Conservation (phyloP, 306 rosid species). For the Hylodesmum podocarpum region DNA sequence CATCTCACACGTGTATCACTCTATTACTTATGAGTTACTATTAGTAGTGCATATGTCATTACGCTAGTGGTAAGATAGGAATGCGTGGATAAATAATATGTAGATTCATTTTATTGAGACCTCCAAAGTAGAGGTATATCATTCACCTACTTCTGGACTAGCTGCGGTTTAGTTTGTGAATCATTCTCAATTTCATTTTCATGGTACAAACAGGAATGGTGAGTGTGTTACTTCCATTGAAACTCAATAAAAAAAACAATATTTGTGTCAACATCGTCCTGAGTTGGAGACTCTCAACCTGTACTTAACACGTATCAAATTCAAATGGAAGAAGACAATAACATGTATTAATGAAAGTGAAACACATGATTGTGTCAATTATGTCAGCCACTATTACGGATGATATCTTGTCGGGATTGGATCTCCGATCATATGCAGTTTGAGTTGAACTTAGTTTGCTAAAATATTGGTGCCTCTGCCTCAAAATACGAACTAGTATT, state of each 20-base stretch:
- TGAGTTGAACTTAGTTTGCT: background rate
- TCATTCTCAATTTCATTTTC: slow-evolving; percentile 36
- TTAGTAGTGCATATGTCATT: background rate
- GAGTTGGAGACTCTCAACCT: slow-evolving; percentile 11
- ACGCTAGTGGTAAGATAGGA: background rate
- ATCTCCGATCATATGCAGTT: slow-evolving; percentile 10
- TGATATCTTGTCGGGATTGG: slow-evolving; percentile 4
- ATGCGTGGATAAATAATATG: background rate
- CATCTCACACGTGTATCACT: background rate
- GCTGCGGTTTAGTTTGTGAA: background rate
- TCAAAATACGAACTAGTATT: background rate
- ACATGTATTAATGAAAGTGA: slow-evolving; percentile 19
- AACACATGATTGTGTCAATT: slow-evolving; percentile 23
- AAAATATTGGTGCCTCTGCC: background rate
- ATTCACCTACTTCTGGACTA: background rate
- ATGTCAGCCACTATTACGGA: slow-evolving; percentile 36
- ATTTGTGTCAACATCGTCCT: slow-evolving; percentile 51
- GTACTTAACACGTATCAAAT: slow-evolving; percentile 19
- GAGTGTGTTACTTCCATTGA: slow-evolving; percentile 38
- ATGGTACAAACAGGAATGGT: slow-evolving; percentile 7
- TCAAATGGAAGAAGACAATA: slow-evolving; percentile 42
- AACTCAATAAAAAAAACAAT: slow-evolving; percentile 44
- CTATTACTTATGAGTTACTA: background rate
- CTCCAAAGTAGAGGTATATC: background rate
- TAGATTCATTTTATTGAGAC: slow-evolving; percentile 11